Conservation (phyloP, 1,284 basidiomycete genomes). For the Mycena sp. region DNA sequence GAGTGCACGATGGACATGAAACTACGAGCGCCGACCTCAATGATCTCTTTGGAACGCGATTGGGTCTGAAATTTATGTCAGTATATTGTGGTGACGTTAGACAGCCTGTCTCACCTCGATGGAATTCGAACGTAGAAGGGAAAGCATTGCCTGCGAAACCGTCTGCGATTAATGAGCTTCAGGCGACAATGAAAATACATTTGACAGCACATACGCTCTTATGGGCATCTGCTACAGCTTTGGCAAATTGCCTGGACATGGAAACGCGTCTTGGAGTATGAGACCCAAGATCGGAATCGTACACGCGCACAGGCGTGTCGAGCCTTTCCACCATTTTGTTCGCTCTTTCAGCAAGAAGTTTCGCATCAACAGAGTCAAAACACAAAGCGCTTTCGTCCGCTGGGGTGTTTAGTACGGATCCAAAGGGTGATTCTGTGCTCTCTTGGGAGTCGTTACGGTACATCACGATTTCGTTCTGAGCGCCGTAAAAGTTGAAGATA, state of each 20-base stretch:
- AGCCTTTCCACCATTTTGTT: not conserved
- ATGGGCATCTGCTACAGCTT: slow-evolving; percentile 17
- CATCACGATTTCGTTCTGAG: slow-evolving; percentile 10
- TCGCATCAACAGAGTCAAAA: slow-evolving; percentile 20
- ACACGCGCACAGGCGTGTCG: not conserved
- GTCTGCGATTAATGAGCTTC: not conserved
- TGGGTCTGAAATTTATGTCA: no score
- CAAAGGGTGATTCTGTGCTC: slow-evolving; percentile 22
- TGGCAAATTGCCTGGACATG: slow-evolving; percentile 24
- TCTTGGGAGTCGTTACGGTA: slow-evolving; percentile 22
- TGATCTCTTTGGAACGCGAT: no score
- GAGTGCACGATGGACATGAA: no score
- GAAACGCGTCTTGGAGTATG: slow-evolving; percentile 3
- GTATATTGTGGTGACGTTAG: no score
- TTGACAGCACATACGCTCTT: slow-evolving; percentile 7
- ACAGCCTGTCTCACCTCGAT: no score
- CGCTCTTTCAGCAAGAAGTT: slow-evolving; percentile 3
- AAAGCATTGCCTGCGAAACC: not conserved
- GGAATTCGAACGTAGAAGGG: not conserved
- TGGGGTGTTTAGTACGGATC: slow-evolving; percentile 23
- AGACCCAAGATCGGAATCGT: not conserved
- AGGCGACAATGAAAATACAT: no score
- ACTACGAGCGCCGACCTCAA: no score
- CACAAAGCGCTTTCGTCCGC: slow-evolving; percentile 15
- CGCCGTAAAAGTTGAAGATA: not conserved